Conservation (phyloP, 208 protist species). For the Perkinsela sp. region DNA sequence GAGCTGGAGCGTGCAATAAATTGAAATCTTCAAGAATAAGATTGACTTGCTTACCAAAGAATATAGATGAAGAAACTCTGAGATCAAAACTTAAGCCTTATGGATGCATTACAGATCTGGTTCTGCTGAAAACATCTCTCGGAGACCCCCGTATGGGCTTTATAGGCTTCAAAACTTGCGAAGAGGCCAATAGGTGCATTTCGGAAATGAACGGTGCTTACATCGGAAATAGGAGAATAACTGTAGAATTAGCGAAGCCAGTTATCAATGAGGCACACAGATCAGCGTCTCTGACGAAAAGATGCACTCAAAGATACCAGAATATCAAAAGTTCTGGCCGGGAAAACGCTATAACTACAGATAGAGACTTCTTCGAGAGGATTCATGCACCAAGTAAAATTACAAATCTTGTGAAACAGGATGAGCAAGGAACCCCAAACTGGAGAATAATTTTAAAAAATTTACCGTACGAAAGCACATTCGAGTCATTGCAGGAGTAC, state of each 20-base stretch:
- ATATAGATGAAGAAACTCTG: neutral
- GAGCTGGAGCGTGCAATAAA: too few species aligned
- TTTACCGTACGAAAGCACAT: neutral
- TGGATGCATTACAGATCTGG: neutral
- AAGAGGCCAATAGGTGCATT: neutral
- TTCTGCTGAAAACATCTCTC: neutral
- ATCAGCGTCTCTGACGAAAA: neutral
- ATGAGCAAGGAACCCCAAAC: neutral
- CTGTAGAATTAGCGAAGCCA: neutral
- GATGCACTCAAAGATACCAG: neutral
- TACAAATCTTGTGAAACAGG: neutral
- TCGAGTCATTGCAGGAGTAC: neutral
- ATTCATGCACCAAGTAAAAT: neutral
- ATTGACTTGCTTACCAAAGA: neutral
- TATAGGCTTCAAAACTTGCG: neutral
- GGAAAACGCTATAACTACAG: neutral
- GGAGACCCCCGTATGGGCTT: neutral
- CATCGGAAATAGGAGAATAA: neutral
- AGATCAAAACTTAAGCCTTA: neutral
- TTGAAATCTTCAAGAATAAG: too few species aligned
- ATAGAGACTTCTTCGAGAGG: neutral
- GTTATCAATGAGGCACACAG: neutral
- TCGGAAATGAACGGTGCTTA: neutral
- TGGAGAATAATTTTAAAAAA: neutral
- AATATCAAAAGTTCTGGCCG: neutral